These are phyloP conservation scores for Aurinia saxatilis DNA, from an alignment of 345 rosid species.

Conservation along the genomic window DNA sequence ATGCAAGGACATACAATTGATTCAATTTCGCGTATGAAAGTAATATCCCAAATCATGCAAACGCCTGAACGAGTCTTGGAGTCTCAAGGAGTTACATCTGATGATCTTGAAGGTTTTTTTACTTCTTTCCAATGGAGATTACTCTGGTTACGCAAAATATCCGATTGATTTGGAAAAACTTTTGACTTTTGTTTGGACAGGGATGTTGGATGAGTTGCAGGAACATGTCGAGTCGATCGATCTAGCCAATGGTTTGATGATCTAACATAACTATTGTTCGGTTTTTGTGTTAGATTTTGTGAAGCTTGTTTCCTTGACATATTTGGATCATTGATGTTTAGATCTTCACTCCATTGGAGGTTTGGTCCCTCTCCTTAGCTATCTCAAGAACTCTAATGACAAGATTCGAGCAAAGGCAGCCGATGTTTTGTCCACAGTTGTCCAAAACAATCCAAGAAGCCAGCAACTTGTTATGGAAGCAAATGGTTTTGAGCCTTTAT, in stretches of 20 bases:
- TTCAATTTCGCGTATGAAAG: conserved; percentile 78
- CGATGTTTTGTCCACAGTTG: conserved; percentile 72
- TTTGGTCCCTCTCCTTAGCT: conserved; percentile 72
- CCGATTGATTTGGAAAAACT: neutral
- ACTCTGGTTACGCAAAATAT: neutral
- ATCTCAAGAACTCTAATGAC: conserved; percentile 63
- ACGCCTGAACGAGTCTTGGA: conserved; percentile 60
- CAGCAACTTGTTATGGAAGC: conserved; percentile 95
- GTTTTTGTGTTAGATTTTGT: neutral
- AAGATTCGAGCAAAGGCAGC: conserved; percentile 89
- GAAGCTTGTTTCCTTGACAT: neutral
- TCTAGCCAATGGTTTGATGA: conserved; percentile 26
- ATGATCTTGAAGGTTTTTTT: conserved; percentile 66
- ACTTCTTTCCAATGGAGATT: neutral
- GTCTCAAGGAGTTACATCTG: conserved; percentile 63
- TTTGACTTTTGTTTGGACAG: conserved; percentile 12
- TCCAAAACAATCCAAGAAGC: conserved; percentile 86
- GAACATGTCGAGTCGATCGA: conserved; percentile 28
- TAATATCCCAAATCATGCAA: conserved; percentile 75
- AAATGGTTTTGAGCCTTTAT: conserved; percentile 75
- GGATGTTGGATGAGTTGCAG: conserved; percentile 29
- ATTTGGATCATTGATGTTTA: conserved; percentile 21
- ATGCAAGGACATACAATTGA: conserved; percentile 76
- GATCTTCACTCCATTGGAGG: conserved; percentile 95
- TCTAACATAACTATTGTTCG: neutral